Evolutionary conservation across 1,284 basidiomycete species (phyloP).

Genomic region (Pterulicium gracile): DNA sequence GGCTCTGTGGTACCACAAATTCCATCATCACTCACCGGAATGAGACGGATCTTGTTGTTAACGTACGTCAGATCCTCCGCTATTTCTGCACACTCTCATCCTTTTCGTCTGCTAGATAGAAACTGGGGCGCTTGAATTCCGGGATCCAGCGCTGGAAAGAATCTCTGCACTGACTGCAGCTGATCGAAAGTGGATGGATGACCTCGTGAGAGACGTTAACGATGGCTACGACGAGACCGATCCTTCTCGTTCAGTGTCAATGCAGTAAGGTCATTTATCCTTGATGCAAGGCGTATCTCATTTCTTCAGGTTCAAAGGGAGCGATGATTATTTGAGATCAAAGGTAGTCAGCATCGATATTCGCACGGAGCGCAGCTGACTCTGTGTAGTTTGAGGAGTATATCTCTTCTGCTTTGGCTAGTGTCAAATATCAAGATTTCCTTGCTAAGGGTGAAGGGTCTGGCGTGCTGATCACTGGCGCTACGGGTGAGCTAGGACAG

Average conservation of each 20-base stretch:
- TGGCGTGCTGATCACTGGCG: slow-evolving; percentile 55
- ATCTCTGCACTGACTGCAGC: slow-evolving; percentile 78
- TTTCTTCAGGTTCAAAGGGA: slow-evolving; percentile 75
- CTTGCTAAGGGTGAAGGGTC: slow-evolving; percentile 49
- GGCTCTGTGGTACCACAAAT: slow-evolving; percentile 92
- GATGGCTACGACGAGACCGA: slow-evolving; percentile 66
- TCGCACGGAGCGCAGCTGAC: not conserved
- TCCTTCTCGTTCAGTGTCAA: slow-evolving; percentile 38
- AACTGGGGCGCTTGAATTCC: slow-evolving; percentile 74
- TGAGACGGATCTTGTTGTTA: slow-evolving; percentile 87
- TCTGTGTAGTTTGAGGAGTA: slow-evolving; percentile 70
- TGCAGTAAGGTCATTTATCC: slow-evolving; percentile 45
- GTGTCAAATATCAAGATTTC: slow-evolving; percentile 84
- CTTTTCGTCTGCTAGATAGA: slow-evolving; percentile 49
- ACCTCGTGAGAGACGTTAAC: slow-evolving; percentile 72
- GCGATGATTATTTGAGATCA: slow-evolving; percentile 82
- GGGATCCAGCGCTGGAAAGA: slow-evolving; percentile 72
- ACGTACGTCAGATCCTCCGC: slow-evolving; percentile 60
- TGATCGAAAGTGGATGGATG: slow-evolving; percentile 93
- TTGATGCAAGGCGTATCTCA: not conserved
- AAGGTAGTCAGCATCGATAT: slow-evolving; percentile 42
- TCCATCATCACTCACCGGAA: slow-evolving; percentile 91
- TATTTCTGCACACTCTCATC: slow-evolving; percentile 8
- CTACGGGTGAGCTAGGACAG: slow-evolving; percentile 31
- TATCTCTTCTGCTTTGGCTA: slow-evolving; percentile 67